These are phyloP conservation scores for Prunus fruticosa DNA, from an alignment of 306 rosid species.

Conservation along the genomic window DNA sequence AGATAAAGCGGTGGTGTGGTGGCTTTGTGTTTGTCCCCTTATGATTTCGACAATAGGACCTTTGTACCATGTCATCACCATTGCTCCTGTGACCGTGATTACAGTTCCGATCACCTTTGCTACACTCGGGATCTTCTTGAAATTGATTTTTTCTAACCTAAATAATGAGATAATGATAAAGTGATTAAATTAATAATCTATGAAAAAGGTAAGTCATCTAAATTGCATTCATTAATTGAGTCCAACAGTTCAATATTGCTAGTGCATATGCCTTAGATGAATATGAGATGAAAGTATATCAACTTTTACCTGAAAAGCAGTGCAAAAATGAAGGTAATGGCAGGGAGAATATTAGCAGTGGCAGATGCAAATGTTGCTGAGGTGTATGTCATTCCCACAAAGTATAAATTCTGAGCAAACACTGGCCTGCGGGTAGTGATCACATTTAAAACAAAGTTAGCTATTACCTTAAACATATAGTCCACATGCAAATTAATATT, in stretches of 20 bases:
- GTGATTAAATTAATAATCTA: not conserved
- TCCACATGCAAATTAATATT: not conserved
- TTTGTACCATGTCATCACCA: constrained; percentile 91
- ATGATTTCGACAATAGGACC: constrained; percentile 65
- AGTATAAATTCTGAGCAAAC: constrained; percentile 88
- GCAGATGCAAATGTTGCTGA: constrained; percentile 92
- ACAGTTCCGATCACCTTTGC: constrained; percentile 82
- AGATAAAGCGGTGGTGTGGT: constrained; percentile 22
- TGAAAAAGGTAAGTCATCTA: too few species aligned
- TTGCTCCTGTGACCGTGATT: constrained; percentile 80
- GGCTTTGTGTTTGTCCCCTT: constrained; percentile 14
- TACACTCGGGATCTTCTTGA: constrained; percentile 54
- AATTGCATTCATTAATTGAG: not conserved
- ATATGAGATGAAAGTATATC: not conserved
- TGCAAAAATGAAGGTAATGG: constrained; percentile 90
- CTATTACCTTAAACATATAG: not conserved
- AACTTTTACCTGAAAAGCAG: constrained; percentile 59
- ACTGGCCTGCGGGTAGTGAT: constrained; percentile 56
- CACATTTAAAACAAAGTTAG: not conserved
- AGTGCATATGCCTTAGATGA: not conserved
- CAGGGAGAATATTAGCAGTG: constrained; percentile 84
- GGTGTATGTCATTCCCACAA: constrained; percentile 77
- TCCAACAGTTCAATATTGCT: not conserved
- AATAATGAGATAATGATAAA: not conserved
- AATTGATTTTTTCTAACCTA: constrained; percentile 81